Percentiles rank a stretch among this genome's conserved stretches.
Conservation (phyloP, 257 asterid species). For the Salvia hispanica region DNA sequence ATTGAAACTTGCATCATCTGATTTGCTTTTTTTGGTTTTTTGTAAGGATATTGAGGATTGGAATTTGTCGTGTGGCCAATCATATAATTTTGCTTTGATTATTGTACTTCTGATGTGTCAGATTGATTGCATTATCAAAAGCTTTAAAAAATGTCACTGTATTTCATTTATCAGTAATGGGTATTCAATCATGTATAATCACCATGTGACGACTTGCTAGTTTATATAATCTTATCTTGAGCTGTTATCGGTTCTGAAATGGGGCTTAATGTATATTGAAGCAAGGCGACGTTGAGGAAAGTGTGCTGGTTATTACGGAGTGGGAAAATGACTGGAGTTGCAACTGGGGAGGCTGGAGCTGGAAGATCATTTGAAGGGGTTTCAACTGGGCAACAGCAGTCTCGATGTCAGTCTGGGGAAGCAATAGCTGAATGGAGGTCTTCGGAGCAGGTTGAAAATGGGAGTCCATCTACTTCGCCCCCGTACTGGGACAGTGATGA, state of each 20-base stretch:
- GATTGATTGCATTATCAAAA: slow-evolving; percentile 13
- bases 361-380: slow-evolving; percentile 64
- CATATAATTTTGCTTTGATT: slow-evolving; percentile 11
- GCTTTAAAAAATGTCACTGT: neutral
- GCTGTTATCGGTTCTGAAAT: neutral
- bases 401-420: slow-evolving; percentile 63
- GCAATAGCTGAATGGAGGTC: slow-evolving; percentile 83
- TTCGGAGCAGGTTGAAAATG: slow-evolving; percentile 77
- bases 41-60: slow-evolving; percentile 22
- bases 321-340: slow-evolving; percentile 62
- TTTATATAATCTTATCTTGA: neutral
- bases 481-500: slow-evolving; percentile 87
- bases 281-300: slow-evolving; percentile 52
- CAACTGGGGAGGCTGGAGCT: slow-evolving; percentile 50
- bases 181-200: neutral
- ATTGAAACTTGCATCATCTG: slow-evolving; percentile 28
- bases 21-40: slow-evolving; percentile 12
- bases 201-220: neutral
- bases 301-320: slow-evolving; percentile 55
- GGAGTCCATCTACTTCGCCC: slow-evolving; percentile 78
- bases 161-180: neutral
- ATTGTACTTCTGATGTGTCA: slow-evolving; percentile 11
- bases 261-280: slow-evolving; percentile 23
- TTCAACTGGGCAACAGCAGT: slow-evolving; percentile 54
- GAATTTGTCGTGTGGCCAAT: slow-evolving; percentile 14